Base-by-base conservation (phyloP, 2,329 filamentous ascomycete species). In the Fusarium sp. region DNA sequence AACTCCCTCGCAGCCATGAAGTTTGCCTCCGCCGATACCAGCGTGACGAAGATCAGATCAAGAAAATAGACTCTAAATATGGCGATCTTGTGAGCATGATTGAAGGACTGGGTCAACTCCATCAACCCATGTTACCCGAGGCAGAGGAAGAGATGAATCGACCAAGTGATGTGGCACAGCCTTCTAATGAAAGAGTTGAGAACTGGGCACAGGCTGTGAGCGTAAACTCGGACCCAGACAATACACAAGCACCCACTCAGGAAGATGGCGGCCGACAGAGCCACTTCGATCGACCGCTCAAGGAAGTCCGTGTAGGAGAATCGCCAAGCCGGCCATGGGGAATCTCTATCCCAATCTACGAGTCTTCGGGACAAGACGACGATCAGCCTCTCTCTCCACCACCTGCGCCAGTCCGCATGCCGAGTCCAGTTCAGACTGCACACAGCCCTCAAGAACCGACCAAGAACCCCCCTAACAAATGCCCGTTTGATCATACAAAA, bases 61-160 rank as follows among this genome's bases (percentile, higher is more conserved):
- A 88, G 65, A 91, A 96, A 76, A 82, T 98, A 51, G 94, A 98
- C 74, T 92, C 92, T 61, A 98, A 97, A 75, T 98, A 97, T 73
- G 93, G 92, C 64, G 94, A 89, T 73, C 80, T 97, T 38, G 92
- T 92, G 67, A 96, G 87, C 77, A 97, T 98, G 94, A 96, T 98
- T 59, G 89, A 95, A 73, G 92, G 92, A 9, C 80, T 98, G 35
- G 91, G 93, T 44, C 85, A 89, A 63, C 92, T 96, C 68, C 94
- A 98, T 72, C 90, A 95, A 72, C 88, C 91, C 6, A 92, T 95
- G 86, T 80, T 97, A 25, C 91, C 91, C 2, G 80, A 84, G 35
- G 78, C 80, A 6, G 80, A 82, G 44, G 69, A 70, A 62, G 79
- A 82, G 61, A 78, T 69, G 57, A 75, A 73, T 45, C 77, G 68